Evolutionary conservation across 495 filamentous ascomycete species (phyloP).

Genomic region (Lentithecium fluviatile): DNA sequence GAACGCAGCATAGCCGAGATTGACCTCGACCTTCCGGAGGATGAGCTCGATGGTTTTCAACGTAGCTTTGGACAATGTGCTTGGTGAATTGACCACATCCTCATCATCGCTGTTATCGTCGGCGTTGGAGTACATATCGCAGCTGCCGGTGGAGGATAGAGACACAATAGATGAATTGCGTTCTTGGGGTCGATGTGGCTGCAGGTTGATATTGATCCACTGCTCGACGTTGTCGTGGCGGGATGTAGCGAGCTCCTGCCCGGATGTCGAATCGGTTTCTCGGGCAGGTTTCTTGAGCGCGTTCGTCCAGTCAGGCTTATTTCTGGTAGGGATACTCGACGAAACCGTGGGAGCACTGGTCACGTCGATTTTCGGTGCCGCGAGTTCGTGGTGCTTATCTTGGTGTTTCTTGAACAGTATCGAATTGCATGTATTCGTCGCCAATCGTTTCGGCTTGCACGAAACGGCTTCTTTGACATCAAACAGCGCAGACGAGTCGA

Average conservation of each 20-base stretch:
- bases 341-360: not conserved
- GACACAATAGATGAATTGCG: conserved; percentile 21
- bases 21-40: conserved; percentile 26
- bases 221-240: conserved; percentile 5
- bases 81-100: not conserved
- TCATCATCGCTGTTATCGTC: conserved; percentile 23
- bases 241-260: not conserved
- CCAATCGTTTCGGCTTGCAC: not conserved
- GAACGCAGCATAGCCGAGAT: conserved; percentile 23
- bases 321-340: not conserved
- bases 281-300: not conserved
- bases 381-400: not conserved
- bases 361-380: not conserved
- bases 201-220: conserved; percentile 18
- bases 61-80: conserved; percentile 16
- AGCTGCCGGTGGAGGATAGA: conserved; percentile 14
- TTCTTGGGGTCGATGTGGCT: conserved; percentile 19
- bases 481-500: not conserved
- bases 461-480: not conserved
- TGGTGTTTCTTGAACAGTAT: not conserved
- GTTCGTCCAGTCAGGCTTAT: not conserved
- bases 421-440: not conserved
- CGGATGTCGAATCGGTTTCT: not conserved
- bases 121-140: conserved; percentile 11
- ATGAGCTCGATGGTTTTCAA: conserved; percentile 24